Base-by-base conservation (phyloP, 2,329 filamentous ascomycete genomes). In the Pseudofabraea citricarpa region DNA sequence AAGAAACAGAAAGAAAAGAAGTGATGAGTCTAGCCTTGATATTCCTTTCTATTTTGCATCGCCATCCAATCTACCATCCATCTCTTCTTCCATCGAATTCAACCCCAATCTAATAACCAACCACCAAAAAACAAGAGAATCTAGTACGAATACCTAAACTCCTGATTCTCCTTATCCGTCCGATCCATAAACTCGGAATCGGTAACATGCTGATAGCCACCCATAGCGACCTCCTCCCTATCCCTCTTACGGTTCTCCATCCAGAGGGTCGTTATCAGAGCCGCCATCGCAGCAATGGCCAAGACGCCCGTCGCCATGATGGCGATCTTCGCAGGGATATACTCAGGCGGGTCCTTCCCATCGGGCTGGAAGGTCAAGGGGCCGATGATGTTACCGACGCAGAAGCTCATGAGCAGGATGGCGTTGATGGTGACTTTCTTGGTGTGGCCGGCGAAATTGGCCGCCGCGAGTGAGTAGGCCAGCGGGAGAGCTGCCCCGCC, bases 381-480 rank as follows among this genome's bases (percentile, higher is more conserved):
- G 0, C 74, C 74, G 49, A 78, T 77, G 46, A 79, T 74, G 55
- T 74, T 78, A 13, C 71, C 73, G 6, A 76, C 55, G 0, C 70
- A 73, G 51, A 74, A 76, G 18, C 67, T 68, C 19, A 67, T 70
- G 29, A 66, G 65, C 46, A 75, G 59, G 44, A 74, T 56, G 22
- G 70, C 70, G 20, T 65, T 66, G 6, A 69, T 70, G 44, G 73
- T 71, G 18, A 72, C 69, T 15, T 71, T 66, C 58, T 75, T 76
- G 7, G 73, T 75, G 21, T 66, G 64, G 9, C 72, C 72, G 8
- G 67, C 67, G 36, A 40, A 46, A 27, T 51, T 51, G 16, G 47
- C 47, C 10, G 44, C 43, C n/a, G 43, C 46, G 35, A 46, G 38
- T 9, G 43, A 41, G 44, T 51, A 66, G n/a, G 71, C 50, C n/a